Evolutionary conservation across 331 rosid species (phyloP), one percentile per base, ranked within the genome.

Genomic region (Rosa hybrid): DNA sequence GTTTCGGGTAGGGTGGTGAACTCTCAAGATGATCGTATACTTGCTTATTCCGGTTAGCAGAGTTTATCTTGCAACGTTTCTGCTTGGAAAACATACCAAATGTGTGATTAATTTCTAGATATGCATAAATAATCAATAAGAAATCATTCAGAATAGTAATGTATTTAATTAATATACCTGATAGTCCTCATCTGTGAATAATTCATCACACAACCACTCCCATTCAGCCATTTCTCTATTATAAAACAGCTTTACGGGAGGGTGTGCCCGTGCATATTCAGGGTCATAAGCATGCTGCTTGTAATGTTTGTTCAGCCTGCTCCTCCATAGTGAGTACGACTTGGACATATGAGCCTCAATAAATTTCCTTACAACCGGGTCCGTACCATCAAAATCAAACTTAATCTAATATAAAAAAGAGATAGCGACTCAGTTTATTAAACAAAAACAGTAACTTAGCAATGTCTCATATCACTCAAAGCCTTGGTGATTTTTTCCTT

Each of bases 271-370:
- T 9, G 42, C 68, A 63, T 63, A 63, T 1, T 63, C 68, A 12
- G 41, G 39, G 41, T 63, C 68, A 63, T 63, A 27, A 63, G 68
- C 68, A 63, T 63, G 68, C 17, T 63, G 41, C 68, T 63, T 63
- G 41, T 63, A 63, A 27, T 63, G 68, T 12, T 11, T 5, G 68
- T 63, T 25, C 68, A 63, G 8, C 20, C 68, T 63, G 68, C 68
- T 63, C 17, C 68, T 63, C 68, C 68, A 63, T 63, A 3, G 42
- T 27, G 41, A 3, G 68, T 63, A 63, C 8, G 68, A 63, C 68
- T 63, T 63, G 42, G 68, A 1, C 42, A 27, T 63, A 63, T 63
- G 68, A 27, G 41, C 68, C 3, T 25, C 68, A 25, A 63, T 25
- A 63, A 63, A 63, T 63, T 63, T 63, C 68, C 6, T 63, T 63